Base-by-base conservation (phyloP, 441 rosid species). In the Capsella rubella region DNA sequence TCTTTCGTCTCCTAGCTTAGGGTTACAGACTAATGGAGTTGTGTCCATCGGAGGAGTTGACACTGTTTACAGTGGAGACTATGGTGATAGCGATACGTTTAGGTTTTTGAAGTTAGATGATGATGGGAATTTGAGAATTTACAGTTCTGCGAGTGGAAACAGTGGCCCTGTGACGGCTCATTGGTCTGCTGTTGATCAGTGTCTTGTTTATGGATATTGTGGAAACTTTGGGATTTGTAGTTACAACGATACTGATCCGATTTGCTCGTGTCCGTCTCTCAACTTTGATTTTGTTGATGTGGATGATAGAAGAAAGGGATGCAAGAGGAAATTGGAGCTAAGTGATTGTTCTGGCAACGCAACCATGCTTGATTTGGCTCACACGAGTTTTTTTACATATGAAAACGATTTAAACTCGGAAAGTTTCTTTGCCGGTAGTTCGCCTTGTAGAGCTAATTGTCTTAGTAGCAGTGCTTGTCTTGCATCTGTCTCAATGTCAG, bases 91-190 rank as follows among this genome's bases (percentile, higher is more conserved):
- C 71, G 75, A 78, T 53, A 69, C 83, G 39, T 80, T 88, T 75
- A 85, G 97, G 83, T 87, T 87, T 58, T 47, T 92, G 75, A 88
- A 67, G 77, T 67, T 90, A 42, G 92, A 82, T 25, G 18, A 16
- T 47, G 96, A 92, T 86, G 97, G 97, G 71, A 92, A 90, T 66
- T 78, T 92, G 82, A 87, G 74, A 78, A 90, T 92, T 35, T 90
- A 77, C 49, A 86, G 92, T 55, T 77, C 84, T 9, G 75, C 14
- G 80, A 74, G 27, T 64, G 77, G 53, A 46, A 75, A 73, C 57
- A 78, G 68, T 71, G 84, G 84, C 12, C 65, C 31, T 60, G 8
- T 6, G 3, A 60, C 69, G 29, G 12, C 29, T 69, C 83, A 82
- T 62, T 91, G 97, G 97, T 78, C 87, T 2, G 92, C 90, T 76